phyloP scores from a whole-genome alignment of 169 alveolate species.

The Eimeria tenella region DNA sequence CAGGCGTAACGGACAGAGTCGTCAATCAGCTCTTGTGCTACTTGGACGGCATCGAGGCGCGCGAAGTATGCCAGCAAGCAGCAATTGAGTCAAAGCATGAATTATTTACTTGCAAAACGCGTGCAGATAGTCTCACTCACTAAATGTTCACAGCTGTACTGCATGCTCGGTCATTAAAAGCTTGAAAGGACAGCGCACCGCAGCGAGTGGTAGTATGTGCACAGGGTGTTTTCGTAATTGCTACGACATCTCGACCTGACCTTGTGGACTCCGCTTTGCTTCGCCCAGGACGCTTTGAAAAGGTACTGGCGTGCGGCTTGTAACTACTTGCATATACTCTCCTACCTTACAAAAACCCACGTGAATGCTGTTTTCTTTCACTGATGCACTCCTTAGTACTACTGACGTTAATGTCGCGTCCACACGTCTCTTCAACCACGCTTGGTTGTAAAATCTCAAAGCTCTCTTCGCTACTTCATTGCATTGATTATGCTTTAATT shows the following conservation, averaged over 20 bases:
- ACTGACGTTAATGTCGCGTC: background rate
- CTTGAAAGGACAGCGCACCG: background rate
- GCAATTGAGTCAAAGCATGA: background rate
- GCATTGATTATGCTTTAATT: background rate
- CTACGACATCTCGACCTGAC: conserved; percentile 99
- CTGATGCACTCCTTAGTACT: background rate
- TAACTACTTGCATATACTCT: background rate
- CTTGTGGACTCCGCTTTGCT: conserved; percentile 99
- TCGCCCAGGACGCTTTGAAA: conserved; percentile 96
- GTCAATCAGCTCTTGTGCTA: conserved; percentile 92
- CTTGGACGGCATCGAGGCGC: conserved; percentile 85
- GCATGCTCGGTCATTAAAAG: too few species aligned
- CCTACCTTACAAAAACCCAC: background rate
- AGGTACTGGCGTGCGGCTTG: conserved; percentile 29
- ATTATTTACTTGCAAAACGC: too few species aligned
- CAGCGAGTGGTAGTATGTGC: background rate
- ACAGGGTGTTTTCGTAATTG: conserved; percentile 95
- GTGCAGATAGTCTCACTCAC: too few species aligned
- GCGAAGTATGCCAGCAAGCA: conserved; percentile 30
- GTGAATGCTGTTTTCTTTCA: background rate
- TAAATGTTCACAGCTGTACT: too few species aligned
- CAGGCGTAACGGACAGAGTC: conserved; percentile 94
- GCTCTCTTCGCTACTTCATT: background rate
- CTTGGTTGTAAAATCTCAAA: background rate
- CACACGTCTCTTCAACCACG: too few species aligned